Conservation (phyloP, 441 rosid genomes). For the Gossypium laxum region DNA sequence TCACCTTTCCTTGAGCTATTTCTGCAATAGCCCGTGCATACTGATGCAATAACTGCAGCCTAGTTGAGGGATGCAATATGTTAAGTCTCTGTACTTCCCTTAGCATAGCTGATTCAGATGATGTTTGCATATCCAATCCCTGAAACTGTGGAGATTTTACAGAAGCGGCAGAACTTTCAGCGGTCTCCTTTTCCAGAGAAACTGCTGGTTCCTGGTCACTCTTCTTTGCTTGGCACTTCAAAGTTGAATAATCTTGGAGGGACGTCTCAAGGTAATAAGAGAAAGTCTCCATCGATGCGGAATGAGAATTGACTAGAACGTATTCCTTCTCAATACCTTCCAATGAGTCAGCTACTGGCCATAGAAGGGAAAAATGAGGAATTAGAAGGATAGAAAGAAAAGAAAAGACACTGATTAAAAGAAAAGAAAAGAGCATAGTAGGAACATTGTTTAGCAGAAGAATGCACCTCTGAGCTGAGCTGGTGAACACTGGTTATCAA, state of each 20-base stretch:
- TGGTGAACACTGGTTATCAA: conserved; percentile 28
- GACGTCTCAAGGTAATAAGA: conserved; percentile 52
- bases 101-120: conserved; percentile 28
- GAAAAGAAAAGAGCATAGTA: neutral
- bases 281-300: conserved; percentile 39
- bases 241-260: conserved; percentile 37
- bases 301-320: conserved; percentile 54
- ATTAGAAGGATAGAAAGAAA: neutral
- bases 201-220: conserved; percentile 26
- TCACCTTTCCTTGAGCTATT: conserved; percentile 50
- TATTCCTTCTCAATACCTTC: conserved; percentile 69
- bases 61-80: conserved; percentile 43
- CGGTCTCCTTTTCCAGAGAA: conserved; percentile 26
- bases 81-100: conserved; percentile 44
- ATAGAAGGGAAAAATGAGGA: conserved; percentile 18
- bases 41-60: conserved; percentile 44
- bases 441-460: neutral
- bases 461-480: conserved; percentile 39
- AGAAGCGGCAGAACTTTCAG: conserved; percentile 16
- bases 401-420: neutral
- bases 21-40: conserved; percentile 45
- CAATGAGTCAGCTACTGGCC: conserved; percentile 45
- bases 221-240: conserved; percentile 26
- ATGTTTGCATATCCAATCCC: conserved; percentile 25
- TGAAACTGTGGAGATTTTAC: conserved; percentile 22